Base-by-base conservation (phyloP, 495 filamentous ascomycete species). In the Acidomyces sp. region DNA sequence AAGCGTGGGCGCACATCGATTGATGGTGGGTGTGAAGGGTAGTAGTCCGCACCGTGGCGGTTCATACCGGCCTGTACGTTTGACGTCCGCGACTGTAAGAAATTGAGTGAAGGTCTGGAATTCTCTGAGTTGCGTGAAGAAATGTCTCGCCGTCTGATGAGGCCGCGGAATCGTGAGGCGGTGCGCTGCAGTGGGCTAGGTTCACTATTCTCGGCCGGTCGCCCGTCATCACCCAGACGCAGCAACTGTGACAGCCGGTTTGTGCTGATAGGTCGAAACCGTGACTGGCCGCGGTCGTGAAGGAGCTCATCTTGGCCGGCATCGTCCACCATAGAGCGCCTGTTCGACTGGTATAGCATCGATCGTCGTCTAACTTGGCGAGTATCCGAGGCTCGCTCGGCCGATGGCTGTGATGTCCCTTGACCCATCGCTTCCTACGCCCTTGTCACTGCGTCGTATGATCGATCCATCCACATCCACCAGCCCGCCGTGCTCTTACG, bases 1-100 rank as follows among this genome's bases (percentile, higher is more conserved):
- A 51, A 43, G 5, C 48, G 42, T 0, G 48, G 48, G 20, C 42
- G 31, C 37, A 51, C 25, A 23, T 51, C 48, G 24, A 51, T 51
- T 12, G 48, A 46, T 10, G 48, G 48, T 20, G 46, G 48, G 5
- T 43, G 42, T 0, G 48, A 43, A 13, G 46, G 46, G 28, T 41
- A 42, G 21, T 51, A 51, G 33, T 49, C 46, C 12, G 18, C 38
- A 13, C 33, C 41, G 16, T 49, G 31, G 22, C 46, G 20, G 19
- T 41, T 39, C 46, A 51, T 46, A 31, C 42, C 48, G 17, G 42
- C 18, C 13, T 37, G 41, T 2, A 46, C 42, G 32, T 46, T 37
- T 7, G 48, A 45, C 3, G 48, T 36, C 33, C 48, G 48, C 20
- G 41, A 43, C 22, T 51, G 48, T 18, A 40, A 20, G 11, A 46